These are phyloP conservation scores for Zasmidium cellare DNA, from an alignment of 2,329 filamentous ascomycete genomes.

Conservation along the genomic window DNA sequence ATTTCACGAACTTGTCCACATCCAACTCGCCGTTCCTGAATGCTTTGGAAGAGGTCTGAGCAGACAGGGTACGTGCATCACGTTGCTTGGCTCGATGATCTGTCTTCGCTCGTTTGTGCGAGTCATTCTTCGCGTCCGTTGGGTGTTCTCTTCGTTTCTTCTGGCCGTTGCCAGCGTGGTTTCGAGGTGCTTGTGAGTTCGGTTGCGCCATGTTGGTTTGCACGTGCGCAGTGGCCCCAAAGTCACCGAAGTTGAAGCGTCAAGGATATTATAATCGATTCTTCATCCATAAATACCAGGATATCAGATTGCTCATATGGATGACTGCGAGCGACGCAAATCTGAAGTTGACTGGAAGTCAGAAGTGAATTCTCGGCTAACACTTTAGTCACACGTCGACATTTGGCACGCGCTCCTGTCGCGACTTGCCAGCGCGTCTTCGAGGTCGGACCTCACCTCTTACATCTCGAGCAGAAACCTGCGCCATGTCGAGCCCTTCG, in stretches of 20 bases:
- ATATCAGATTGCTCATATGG: too few species aligned
- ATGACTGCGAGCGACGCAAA: too few species aligned
- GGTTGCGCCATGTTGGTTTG: slow-evolving; percentile 1
- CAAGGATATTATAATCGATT: too few species aligned
- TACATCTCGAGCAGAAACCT: neutral
- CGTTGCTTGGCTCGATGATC: slow-evolving; percentile 30
- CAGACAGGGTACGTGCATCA: slow-evolving; percentile 49
- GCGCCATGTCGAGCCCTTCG: slow-evolving; percentile 12
- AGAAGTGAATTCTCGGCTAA: neutral
- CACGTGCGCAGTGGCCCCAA: too few species aligned
- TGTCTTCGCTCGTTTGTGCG: slow-evolving; percentile 19
- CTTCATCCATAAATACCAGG: too few species aligned
- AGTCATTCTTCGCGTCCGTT: slow-evolving; percentile 7
- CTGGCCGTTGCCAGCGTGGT: slow-evolving; percentile 1
- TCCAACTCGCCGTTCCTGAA: slow-evolving; percentile 76
- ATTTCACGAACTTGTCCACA: slow-evolving; percentile 77
- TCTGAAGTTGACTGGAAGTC: too few species aligned
- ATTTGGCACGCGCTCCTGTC: neutral
- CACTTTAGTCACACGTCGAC: neutral
- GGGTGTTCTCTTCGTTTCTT: slow-evolving; percentile 32
- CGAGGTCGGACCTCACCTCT: neutral
- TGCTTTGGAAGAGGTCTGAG: slow-evolving; percentile 53
- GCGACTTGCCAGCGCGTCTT: neutral
- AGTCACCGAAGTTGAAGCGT: too few species aligned
- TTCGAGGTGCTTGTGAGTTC: neutral